phyloP scores from a whole-genome alignment of 768 basidiomycete genomes.

The Trametopsis cervina region DNA sequence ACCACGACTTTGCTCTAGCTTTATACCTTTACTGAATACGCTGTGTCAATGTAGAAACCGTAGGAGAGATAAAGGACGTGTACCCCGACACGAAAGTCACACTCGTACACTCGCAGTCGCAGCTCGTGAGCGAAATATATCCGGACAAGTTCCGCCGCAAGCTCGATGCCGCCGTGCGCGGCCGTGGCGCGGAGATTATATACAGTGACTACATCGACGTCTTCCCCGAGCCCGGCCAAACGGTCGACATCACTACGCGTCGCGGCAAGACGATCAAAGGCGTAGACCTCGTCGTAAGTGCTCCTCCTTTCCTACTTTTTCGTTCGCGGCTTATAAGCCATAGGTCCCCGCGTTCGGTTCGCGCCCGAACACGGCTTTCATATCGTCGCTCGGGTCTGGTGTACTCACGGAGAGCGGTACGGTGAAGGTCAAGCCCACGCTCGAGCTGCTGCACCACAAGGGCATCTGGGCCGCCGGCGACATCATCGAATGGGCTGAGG shows the following conservation, averaged over 20 bases:
- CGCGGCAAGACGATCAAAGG: slow-evolving; percentile 38
- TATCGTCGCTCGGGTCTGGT: slow-evolving; percentile 32
- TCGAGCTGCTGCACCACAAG: slow-evolving; percentile 45
- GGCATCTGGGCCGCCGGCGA: slow-evolving; percentile 64
- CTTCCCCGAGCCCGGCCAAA: slow-evolving; percentile 29
- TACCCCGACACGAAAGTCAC: slow-evolving; percentile 46
- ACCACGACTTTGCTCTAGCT: background rate
- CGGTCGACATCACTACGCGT: slow-evolving; percentile 38
- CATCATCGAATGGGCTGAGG: slow-evolving; percentile 54
- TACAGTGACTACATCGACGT: slow-evolving; percentile 47
- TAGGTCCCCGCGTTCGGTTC: slow-evolving; percentile 26
- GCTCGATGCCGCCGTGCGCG: slow-evolving; percentile 33
- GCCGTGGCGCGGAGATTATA: slow-evolving; percentile 42
- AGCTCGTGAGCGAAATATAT: slow-evolving; percentile 53
- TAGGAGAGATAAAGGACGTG: slow-evolving; percentile 37
- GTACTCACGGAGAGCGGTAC: slow-evolving; percentile 30
- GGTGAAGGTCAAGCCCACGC: slow-evolving; percentile 49
- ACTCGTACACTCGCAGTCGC: slow-evolving; percentile 47
- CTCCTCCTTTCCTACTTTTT: background rate
- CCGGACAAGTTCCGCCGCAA: slow-evolving; percentile 44
- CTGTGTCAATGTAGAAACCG: slow-evolving; percentile 28
- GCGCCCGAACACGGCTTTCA: slow-evolving; percentile 47
- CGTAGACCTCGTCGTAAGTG: slow-evolving; percentile 54
- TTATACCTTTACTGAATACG: too few relatives aligned
- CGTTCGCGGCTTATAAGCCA: too few relatives aligned